phyloP scores from a whole-genome alignment of 2,329 filamentous ascomycete species.

The Fusarium miscanthi region DNA sequence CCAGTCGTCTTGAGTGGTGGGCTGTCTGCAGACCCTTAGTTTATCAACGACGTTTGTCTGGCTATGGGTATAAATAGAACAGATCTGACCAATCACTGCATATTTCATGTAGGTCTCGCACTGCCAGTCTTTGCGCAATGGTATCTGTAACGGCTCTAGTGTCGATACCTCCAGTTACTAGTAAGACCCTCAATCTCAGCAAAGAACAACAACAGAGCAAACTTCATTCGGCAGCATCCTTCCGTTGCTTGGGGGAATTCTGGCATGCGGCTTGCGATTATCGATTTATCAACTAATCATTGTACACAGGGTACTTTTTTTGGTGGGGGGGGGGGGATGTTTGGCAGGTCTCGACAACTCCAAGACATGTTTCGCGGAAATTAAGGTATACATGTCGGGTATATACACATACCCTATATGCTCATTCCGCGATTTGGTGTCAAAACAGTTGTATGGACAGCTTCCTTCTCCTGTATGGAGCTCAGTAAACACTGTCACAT shows the following conservation, averaged over 20 bases:
- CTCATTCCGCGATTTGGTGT: not conserved
- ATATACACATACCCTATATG: not conserved
- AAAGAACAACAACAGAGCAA: not conserved
- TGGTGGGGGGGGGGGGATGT: no score
- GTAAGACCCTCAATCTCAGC: not conserved
- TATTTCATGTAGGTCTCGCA: not conserved
- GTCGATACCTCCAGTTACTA: not conserved
- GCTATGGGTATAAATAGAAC: not conserved
- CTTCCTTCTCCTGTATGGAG: not conserved
- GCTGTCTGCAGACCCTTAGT: not conserved
- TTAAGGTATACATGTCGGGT: not conserved
- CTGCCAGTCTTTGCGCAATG: conserved; percentile 1
- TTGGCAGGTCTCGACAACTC: not conserved
- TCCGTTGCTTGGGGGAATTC: not conserved
- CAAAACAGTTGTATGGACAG: not conserved
- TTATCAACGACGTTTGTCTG: not conserved
- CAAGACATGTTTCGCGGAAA: not conserved
- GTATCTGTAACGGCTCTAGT: not conserved
- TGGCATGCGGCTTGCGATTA: not conserved
- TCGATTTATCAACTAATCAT: not conserved
- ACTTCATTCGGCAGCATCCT: not conserved
- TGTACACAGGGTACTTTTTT: not conserved
- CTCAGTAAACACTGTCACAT: not conserved
- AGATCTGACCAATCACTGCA: not conserved
- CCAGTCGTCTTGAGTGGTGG: not conserved